Evolutionary conservation across 208 protist species (phyloP), one percentile per base, ranked within the genome.

Genomic region (Leishmania turanica): DNA sequence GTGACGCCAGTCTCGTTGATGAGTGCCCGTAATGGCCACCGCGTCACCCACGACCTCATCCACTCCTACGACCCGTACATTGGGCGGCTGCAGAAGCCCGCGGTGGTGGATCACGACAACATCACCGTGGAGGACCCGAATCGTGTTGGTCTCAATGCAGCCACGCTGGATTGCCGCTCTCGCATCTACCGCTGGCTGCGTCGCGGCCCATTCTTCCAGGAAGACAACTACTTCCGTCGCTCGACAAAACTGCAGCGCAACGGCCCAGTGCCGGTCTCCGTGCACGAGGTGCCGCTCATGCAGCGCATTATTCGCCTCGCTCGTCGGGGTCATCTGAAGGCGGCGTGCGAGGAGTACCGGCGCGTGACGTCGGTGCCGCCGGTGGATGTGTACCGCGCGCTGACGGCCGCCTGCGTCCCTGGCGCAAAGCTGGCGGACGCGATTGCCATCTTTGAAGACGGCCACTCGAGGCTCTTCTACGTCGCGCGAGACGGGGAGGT

Each of bases 111-210:
- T 80, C 95, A 98, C 86, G 90, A 94, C 53, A 94, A 94, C 82
- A 93, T 98, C 68, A 91, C 88, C n/a, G 88, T 92, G 34, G 86
- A 96, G 68, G 95, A 98, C 81, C 89, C 91, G 31, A 97, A 97
- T 77, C 91, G 89, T 34, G 93, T 98, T 31, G 95, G 95, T 19
- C 88, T 98, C 34, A 96, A 98, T 82, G 92, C 95, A n/a, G 90
- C 93, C 27, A 97, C 95, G 51, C 86, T 98, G 2, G 93, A 94
- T 87, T 96, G 91, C 72, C 91, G 93, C 62, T 89, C 90, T 21
- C 93, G 95, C 72, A 97, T 98, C 83, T 91, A 97, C 86, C 95
- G 95, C 70, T 98, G 93, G 92, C 88, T 98, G 24, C 91, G 95
- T 13, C 93, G 95, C 65, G 89, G 93, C 5, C 95, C 95, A 13